These are phyloP conservation scores for Rhizopus stolonifer DNA, from an alignment of 371 early-diverging fungal genomes.

Conservation along the genomic window DNA sequence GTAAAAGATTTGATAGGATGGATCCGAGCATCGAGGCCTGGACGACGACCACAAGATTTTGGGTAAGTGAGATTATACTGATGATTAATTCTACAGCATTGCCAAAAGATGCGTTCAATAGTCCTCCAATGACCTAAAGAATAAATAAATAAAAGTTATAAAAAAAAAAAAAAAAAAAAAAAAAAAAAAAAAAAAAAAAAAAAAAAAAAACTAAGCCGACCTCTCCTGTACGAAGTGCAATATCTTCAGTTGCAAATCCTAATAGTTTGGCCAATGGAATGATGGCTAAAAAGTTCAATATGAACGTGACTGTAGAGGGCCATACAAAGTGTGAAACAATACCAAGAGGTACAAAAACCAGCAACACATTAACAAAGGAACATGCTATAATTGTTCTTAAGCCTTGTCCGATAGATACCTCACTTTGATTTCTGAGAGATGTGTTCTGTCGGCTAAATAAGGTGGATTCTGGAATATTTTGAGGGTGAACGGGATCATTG, in stretches of 20 bases:
- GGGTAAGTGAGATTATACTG: conserved; percentile 72
- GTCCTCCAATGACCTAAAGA: conserved; percentile 88
- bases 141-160: no score
- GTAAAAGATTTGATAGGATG: conserved; percentile 81
- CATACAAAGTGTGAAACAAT: conserved; percentile 65
- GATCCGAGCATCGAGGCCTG: conserved; percentile 86
- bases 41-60: conserved; percentile 77
- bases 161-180: no score
- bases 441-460: no score
- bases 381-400: no score
- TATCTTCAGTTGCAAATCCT: conserved; percentile 62
- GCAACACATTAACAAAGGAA: no score
- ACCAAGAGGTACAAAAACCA: conserved; percentile 81
- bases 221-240: conserved; percentile 66
- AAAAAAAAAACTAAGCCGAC: no score
- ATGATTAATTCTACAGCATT: conserved; percentile 85
- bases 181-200: no score
- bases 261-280: conserved; percentile 78
- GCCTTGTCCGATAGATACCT: no score
- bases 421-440: no score
- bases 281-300: conserved; percentile 89
- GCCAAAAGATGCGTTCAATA: conserved; percentile 86
- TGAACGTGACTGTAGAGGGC: conserved; percentile 65
- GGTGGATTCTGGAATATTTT: no score
- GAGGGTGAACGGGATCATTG: no score